A percentile compares a stretch with the other conserved stretches of the same genome.
phyloP scores from a whole-genome alignment of 169 alveolate species.

The Babesia bovis region DNA sequence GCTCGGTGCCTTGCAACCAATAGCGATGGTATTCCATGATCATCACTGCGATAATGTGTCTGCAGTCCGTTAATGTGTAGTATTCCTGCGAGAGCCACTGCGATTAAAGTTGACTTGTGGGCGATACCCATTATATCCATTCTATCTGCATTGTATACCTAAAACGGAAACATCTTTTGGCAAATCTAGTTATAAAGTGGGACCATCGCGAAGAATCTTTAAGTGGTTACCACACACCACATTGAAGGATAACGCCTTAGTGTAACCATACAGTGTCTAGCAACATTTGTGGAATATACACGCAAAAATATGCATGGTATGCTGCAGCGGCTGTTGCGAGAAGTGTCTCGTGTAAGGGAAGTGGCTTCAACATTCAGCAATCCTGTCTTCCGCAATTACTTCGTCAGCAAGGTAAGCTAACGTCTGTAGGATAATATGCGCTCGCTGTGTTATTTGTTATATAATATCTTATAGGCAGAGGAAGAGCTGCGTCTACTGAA shows the following conservation, averaged over 20 bases:
- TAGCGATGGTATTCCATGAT: not conserved
- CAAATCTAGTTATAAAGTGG: too few relatives aligned
- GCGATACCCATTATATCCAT: slow-evolving; percentile 21
- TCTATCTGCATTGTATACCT: not conserved
- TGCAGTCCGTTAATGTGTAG: slow-evolving; percentile 6
- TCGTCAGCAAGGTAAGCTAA: slow-evolving; percentile 41
- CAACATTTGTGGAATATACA: too few relatives aligned
- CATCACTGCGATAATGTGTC: slow-evolving; percentile 8
- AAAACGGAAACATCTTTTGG: not conserved
- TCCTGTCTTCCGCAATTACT: slow-evolving; percentile 51
- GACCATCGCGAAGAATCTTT: not conserved
- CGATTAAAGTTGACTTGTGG: slow-evolving; percentile 9
- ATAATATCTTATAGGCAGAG: slow-evolving; percentile 34
- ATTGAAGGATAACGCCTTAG: too few relatives aligned
- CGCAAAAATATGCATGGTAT: slow-evolving; percentile 3
- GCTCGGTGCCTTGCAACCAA: not conserved
- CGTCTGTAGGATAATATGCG: not conserved
- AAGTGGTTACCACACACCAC: slow-evolving; percentile 12
- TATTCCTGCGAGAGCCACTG: slow-evolving; percentile 31
- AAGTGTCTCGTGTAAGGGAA: slow-evolving; percentile 39
- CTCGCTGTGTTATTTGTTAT: not conserved
- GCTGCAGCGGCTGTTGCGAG: slow-evolving; percentile 25
- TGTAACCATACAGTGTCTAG: too few relatives aligned
- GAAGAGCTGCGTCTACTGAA: slow-evolving; percentile 35
- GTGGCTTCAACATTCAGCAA: slow-evolving; percentile 48